Evolutionary conservation across 805 yeast genomes (phyloP), one percentile per base, ranked within the genome.

Genomic region (Lachancea cidri): DNA sequence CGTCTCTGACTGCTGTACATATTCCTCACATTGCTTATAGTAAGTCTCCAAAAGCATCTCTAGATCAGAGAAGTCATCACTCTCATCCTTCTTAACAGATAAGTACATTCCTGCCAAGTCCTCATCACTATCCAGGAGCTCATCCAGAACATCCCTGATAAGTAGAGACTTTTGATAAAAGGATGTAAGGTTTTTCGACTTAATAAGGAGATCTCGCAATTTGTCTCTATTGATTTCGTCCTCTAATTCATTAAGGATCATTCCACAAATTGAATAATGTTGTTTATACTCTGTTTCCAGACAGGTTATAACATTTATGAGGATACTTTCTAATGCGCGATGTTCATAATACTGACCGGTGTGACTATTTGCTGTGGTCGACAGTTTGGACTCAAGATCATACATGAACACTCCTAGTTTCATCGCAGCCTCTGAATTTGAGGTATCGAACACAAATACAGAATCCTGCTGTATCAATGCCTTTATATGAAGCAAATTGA

Each of bases 21-120:
- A 80, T 65, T 89, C 97, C 57, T 89, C 96, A 57, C 91, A 83
- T 53, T 88, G 96, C 44, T 84, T 83, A 62, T 86, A 88, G 64
- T 89, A 89, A 0, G 95, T 78, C 57, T 89, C 97, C 16, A 89
- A 60, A 37, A 89, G 69, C 81, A 88, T 83, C 61, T 89, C 97
- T 16, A 86, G 73, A 52, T 89, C 96, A 6, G 82, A 85, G 47
- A 71, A 74, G 55, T 75, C 76, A 17, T 53, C 57, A 8, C 55
- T 51, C 18, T 40, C 48, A 18, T 39, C 49, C 37, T 52, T 45
- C 39, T 61, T 67, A 9, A 72, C 77, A 0, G 83, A 76, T 39
- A 88, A 64, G 56, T 85, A 86, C 89, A 89, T 82, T 7, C 77
- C 83, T 24, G 79, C 78, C 45, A 88, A 63, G 62, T 86, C 95